Conservation (phyloP, 805 yeast genomes). For the Lipomyces sp. region DNA sequence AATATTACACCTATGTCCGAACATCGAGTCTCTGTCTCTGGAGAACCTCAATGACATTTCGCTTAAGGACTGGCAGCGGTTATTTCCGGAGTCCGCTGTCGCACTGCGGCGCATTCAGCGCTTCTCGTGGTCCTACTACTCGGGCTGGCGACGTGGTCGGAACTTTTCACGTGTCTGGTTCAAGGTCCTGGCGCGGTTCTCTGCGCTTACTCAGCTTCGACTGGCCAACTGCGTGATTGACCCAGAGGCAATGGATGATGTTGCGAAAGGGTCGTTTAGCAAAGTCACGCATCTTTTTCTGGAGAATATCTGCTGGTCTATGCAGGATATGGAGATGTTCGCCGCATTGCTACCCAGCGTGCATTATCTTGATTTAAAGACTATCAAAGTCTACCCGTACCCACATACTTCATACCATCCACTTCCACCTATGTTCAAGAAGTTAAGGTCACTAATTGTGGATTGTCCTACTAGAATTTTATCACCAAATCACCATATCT, state of each 20-base stretch:
- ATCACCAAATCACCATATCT: conserved; percentile 27
- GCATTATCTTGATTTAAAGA: conserved; percentile 19
- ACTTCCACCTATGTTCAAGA: conserved; percentile 22
- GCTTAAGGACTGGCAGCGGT: conserved; percentile 24
- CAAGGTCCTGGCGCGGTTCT: conserved; percentile 17
- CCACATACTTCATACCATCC: conserved; percentile 25
- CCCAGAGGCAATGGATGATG: conserved; percentile 11
- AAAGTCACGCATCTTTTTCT: conserved; percentile 12
- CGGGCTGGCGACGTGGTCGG: conserved; percentile 30
- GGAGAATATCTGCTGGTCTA: conserved; percentile 26
- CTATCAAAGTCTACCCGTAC: conserved; percentile 25
- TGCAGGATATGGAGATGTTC: conserved; percentile 22
- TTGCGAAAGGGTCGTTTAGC: conserved; percentile 3
- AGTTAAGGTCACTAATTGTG: conserved; percentile 13
- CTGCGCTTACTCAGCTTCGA: conserved; percentile 13
- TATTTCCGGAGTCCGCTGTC: conserved; percentile 26
- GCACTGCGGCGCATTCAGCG: conserved; percentile 9
- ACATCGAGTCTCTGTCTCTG: conserved; percentile 23
- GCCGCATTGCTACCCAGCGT: conserved; percentile 21
- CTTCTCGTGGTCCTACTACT: conserved; percentile 25
- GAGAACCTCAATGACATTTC: conserved; percentile 25
- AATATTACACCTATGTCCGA: conserved; percentile 25
- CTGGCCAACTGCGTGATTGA: conserved; percentile 25
- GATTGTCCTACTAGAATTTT: conserved; percentile 29
- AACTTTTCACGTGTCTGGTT: conserved; percentile 27